Percentiles rank a stretch among this genome's conserved stretches.
These are phyloP conservation scores for Licmophora abbreviata DNA, from an alignment of 108 stramenopile species.

Conservation along the genomic window DNA sequence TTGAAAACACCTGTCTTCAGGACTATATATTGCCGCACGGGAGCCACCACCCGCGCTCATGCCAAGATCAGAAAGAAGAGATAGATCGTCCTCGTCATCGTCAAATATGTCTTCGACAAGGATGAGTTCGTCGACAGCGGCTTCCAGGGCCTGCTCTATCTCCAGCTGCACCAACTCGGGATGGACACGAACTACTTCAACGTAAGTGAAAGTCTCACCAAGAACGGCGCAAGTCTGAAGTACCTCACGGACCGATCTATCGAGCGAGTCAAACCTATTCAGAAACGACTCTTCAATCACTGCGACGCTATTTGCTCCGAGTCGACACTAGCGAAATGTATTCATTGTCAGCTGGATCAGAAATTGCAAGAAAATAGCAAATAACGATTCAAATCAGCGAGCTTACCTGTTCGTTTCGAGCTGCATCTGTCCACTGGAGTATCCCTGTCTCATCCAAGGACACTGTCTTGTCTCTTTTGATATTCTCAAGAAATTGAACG, in stretches of 20 bases:
- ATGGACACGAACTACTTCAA: constrained; percentile 37
- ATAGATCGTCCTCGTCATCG: constrained; percentile 1
- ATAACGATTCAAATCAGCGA: no score
- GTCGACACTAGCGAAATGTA: not conserved
- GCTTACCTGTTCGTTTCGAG: constrained; percentile 12
- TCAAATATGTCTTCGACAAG: constrained; percentile 26
- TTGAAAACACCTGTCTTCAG: constrained; percentile 15
- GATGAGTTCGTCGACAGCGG: constrained; percentile 34
- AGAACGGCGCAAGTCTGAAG: constrained; percentile 46
- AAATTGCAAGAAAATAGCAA: not conserved
- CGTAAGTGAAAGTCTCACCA: constrained; percentile 37
- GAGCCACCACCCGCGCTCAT: not conserved
- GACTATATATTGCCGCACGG: not conserved
- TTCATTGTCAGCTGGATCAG: no score
- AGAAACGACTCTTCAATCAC: constrained; percentile 36
- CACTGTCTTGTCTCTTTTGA: constrained; percentile 37
- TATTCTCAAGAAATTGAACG: constrained; percentile 37
- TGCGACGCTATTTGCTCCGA: constrained; percentile 9
- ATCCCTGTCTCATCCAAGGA: constrained; percentile 12
- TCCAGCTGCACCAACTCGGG: constrained; percentile 14
- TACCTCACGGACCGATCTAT: constrained; percentile 36
- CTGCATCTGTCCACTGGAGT: constrained; percentile 15
- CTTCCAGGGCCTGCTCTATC: constrained; percentile 24
- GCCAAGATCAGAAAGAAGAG: not conserved
- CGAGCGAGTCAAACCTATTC: constrained; percentile 40